Evolutionary conservation across 1,139 yeast species (phyloP), one percentile per base, ranked within the genome.

Genomic region (Starmera stellimalicola): DNA sequence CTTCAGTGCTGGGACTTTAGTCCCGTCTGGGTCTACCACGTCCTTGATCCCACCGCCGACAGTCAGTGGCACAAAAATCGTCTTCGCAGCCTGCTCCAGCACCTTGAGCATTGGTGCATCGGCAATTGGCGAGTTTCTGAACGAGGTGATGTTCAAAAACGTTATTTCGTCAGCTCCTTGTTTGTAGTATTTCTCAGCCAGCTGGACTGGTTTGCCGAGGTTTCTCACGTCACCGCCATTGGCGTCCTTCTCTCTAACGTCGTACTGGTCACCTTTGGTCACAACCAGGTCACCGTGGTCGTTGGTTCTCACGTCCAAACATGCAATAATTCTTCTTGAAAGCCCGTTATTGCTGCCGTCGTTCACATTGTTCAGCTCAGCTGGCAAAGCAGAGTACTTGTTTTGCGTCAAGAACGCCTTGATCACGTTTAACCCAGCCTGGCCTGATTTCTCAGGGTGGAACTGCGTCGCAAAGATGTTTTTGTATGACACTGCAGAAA

Each of bases 111-210:
- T 91, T 19, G 98, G 98, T 35, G 88, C 76, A 54, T 91, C 98
- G 42, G 70, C 74, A 33, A 88, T 58, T 3, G 98, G 98, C 15
- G 94, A 83, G 57, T 88, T 85, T 54, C 97, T 71, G 62, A 91
- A 91, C 4, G 96, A 85, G 0, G 98, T 91, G 45, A 91, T 91
- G 54, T 91, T 91, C 46, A 91, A 68, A 50, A 91, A 91, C 0
- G 97, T 88, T 25, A 91, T 78, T 57, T 91, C 98, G 54, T 91
- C 98, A 0, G 98, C 97, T 16, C 98, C 98, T 60, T 91, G 96
- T 23, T 69, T 62, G 52, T 83, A 91, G 55, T 91, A 91, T 48
- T 77, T 76, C 39, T 85, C 80, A 4, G 98, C 98, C 56, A 91
- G 64, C 51, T 84, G 87, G 1, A 91, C 95, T 2, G 98, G 98